A percentile compares a stretch with the other conserved stretches of the same genome.
phyloP scores from a whole-genome alignment of 1,284 basidiomycete species.

The Puccinia brachypodii region DNA sequence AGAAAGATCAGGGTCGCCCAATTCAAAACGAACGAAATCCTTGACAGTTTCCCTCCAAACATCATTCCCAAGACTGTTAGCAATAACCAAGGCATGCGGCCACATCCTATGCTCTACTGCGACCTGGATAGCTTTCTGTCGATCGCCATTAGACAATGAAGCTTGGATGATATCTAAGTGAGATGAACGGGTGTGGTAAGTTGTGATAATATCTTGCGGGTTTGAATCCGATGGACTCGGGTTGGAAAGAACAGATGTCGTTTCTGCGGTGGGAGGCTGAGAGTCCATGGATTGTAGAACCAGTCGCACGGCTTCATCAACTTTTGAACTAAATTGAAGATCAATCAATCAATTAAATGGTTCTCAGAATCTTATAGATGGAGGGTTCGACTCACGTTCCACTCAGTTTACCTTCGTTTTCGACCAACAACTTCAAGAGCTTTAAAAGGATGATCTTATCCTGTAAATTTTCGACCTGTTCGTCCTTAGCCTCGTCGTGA shows the following conservation, averaged over 20 bases:
- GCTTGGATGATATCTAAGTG: conserved; percentile 53
- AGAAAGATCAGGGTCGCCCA: conserved; percentile 60
- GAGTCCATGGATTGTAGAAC: conserved; percentile 28
- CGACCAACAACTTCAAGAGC: conserved; percentile 43
- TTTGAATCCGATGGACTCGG: conserved; percentile 4
- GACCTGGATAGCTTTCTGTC: conserved; percentile 79
- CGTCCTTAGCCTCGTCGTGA: neutral
- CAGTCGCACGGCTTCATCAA: conserved; percentile 43
- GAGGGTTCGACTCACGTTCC: conserved; percentile 29
- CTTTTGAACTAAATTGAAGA: conserved; percentile 11
- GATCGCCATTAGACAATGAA: conserved; percentile 66
- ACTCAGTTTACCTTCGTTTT: conserved; percentile 47
- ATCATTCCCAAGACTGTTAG: conserved; percentile 88
- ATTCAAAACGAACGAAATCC: conserved; percentile 79
- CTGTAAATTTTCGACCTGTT: conserved; percentile 16
- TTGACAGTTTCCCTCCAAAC: conserved; percentile 86
- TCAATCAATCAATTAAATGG: neutral
- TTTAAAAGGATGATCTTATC: conserved; percentile 43
- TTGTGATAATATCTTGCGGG: conserved; percentile 29
- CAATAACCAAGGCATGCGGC: conserved; percentile 94
- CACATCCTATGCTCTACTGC: conserved; percentile 85
- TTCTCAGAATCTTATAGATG: neutral
- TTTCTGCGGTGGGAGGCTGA: neutral
- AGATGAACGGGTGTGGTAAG: conserved; percentile 37
- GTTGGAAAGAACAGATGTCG: neutral